Percentiles rank a stretch among this genome's conserved stretches.
Conservation (phyloP, 441 rosid species). For the Adansonia grandidieri region DNA sequence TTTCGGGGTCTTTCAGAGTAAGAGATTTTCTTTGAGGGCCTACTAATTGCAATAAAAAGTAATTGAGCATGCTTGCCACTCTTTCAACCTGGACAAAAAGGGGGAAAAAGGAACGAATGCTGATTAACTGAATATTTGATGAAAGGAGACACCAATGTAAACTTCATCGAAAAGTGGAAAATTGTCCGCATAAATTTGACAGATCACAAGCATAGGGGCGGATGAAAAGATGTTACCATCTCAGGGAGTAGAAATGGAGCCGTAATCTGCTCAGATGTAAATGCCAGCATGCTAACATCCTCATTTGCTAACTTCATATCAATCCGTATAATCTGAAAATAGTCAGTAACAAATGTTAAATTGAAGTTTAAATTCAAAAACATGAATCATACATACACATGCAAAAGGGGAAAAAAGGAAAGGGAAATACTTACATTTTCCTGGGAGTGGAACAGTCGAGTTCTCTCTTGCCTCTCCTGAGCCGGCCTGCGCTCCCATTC, state of each 20-base stretch:
- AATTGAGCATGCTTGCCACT: conserved; percentile 98
- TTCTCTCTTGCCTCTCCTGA: conserved; percentile 98
- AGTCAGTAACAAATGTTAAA: conserved; percentile 19
- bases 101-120: conserved; percentile 1
- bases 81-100: conserved; percentile 74
- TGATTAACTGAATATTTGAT: conserved; percentile 12
- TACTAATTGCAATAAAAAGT: conserved; percentile 93
- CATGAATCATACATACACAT: conserved; percentile 11
- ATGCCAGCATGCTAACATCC: conserved; percentile 93
- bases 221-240: conserved; percentile 61
- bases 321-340: conserved; percentile 77
- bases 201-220: conserved; percentile 6
- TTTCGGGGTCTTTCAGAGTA: conserved; percentile 89
- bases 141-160: neutral
- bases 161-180: neutral
- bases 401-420: neutral
- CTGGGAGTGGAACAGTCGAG: conserved; percentile 86
- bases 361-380: conserved; percentile 2
- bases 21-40: conserved; percentile 98
- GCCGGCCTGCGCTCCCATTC: conserved; percentile 96
- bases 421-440: conserved; percentile 71
- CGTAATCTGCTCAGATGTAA: conserved; percentile 93
- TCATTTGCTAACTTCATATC: conserved; percentile 99
- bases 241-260: conserved; percentile 98
- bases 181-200: conserved; percentile 7